A percentile compares a stretch with the other conserved stretches of the same genome.
phyloP scores from a whole-genome alignment of 2,329 filamentous ascomycete genomes.

The Fusarium sp. region DNA sequence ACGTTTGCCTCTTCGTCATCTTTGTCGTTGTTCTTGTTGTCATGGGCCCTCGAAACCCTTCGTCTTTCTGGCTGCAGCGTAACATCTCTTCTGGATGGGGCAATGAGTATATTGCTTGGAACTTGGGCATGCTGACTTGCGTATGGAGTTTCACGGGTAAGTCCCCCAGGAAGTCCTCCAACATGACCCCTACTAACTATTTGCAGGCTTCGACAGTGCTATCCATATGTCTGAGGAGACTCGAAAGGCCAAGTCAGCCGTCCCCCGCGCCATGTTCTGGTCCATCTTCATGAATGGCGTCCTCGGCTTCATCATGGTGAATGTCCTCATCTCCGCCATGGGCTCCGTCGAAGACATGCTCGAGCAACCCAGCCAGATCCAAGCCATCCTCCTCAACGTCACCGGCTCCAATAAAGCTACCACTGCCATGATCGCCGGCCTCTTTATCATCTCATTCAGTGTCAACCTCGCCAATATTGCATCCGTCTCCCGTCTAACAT shows the following conservation, averaged over 20 bases:
- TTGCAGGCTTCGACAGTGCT: slow-evolving; percentile 40
- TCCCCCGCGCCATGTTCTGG: slow-evolving; percentile 45
- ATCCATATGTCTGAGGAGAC: slow-evolving; percentile 45
- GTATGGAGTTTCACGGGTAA: slow-evolving; percentile 45
- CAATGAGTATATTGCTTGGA: slow-evolving; percentile 41
- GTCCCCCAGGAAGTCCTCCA: accelerated
- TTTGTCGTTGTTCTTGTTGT: slow-evolving; percentile 42
- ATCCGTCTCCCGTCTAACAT: slow-evolving; percentile 41
- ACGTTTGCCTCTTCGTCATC: slow-evolving; percentile 41
- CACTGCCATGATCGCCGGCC: slow-evolving; percentile 41
- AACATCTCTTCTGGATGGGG: slow-evolving; percentile 42
- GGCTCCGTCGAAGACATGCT: slow-evolving; percentile 43
- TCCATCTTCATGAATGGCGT: slow-evolving; percentile 46
- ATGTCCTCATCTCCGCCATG: slow-evolving; percentile 44
- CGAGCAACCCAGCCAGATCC: slow-evolving; percentile 37
- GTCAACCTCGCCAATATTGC: slow-evolving; percentile 43
- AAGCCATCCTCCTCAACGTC: slow-evolving; percentile 35
- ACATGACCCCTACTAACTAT: background rate
- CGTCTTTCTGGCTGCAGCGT: slow-evolving; percentile 38
- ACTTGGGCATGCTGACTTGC: slow-evolving; percentile 43
- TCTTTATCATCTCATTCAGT: slow-evolving; percentile 43
- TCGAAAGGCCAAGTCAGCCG: slow-evolving; percentile 42
- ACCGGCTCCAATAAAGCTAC: slow-evolving; percentile 38
- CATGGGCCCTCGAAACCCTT: slow-evolving; percentile 39
- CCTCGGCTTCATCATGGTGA: slow-evolving; percentile 45